Base-by-base conservation (phyloP, 352 stramenopile genomes). In the Globisporangium acanthophoron region DNA sequence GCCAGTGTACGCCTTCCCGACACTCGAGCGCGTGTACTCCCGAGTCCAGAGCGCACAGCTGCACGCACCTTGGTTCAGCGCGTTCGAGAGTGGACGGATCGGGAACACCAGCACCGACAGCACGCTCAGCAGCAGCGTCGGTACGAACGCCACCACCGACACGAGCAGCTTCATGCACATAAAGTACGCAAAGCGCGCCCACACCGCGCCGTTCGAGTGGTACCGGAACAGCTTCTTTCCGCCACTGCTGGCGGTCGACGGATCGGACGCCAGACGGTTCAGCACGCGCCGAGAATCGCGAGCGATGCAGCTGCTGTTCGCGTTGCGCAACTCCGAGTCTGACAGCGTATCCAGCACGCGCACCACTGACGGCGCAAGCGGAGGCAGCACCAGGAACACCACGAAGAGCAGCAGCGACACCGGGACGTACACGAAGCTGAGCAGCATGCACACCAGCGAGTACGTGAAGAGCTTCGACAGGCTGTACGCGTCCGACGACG, bases 151-250 rank as follows among this genome's bases (percentile, higher is more conserved):
- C 3, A 81, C 65, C 18, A 90, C 59, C 8, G 80, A 87, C 27
- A 92, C 55, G 37, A 89, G 50, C 13, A 92, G 61, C 58, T 91
- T 92, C 2, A 70, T 66, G 11, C 75, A 69, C 47, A 58, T 71
- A 31, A 92, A 90, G 63, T 92, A 92, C 21, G 77, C 70, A 56
- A 92, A 80, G 12, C 82, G 78, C 33, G 73, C 64, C 80, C 80
- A 92, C 9, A 90, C 78, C 11, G 69, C 64, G 13, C 74, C 67
- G 27, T 76, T 71, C 40, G 60, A 57, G 65, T 90, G 78, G 64
- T 87, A 90, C 15, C 68, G 73, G 50, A 88, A 80, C 56, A 88
- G 52, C 56, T 78, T 78, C 2, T 43, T 43, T 12, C 37, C 37
- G 37, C 37, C 37, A 18, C 58, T 35, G 33, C 76, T 73, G 0